These are phyloP conservation scores for Scutellaria baicalensis DNA, from an alignment of 257 asterid genomes.

Conservation along the genomic window DNA sequence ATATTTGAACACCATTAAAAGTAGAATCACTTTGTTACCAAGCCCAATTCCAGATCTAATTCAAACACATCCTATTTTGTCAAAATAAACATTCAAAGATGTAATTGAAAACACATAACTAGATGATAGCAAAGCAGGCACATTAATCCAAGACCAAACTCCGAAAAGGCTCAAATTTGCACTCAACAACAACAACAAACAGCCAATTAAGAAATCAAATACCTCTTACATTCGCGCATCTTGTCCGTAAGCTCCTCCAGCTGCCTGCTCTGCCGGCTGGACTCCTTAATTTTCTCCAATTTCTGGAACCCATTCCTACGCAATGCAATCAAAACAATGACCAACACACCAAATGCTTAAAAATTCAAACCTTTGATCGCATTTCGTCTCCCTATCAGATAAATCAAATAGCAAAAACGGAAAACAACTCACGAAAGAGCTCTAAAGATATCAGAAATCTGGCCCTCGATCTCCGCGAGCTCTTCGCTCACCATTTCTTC, in stretches of 20 bases:
- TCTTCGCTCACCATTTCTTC: slow-evolving; percentile 71
- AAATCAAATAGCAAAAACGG: background rate
- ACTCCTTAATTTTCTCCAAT: slow-evolving; percentile 88
- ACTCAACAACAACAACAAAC: slow-evolving; percentile 7
- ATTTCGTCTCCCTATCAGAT: background rate
- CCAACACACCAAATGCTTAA: slow-evolving; percentile 6
- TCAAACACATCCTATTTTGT: slow-evolving; percentile 2
- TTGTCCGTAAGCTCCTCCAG: slow-evolving; percentile 94
- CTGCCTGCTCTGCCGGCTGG: slow-evolving; percentile 87
- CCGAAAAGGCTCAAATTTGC: slow-evolving; percentile 4
- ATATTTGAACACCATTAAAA: background rate
- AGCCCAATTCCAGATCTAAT: slow-evolving; percentile 4
- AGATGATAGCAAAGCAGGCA: background rate
- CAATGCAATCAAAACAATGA: slow-evolving; percentile 10
- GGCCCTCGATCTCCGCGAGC: slow-evolving; percentile 94
- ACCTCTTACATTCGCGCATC: slow-evolving; percentile 99
- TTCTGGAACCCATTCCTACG: slow-evolving; percentile 97
- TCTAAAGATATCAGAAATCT: slow-evolving; percentile 76
- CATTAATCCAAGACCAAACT: background rate
- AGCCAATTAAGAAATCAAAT: slow-evolving; percentile 13
- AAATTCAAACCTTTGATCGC: background rate
- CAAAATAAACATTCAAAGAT: background rate
- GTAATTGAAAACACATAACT: background rate
- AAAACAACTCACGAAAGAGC: slow-evolving; percentile 71
- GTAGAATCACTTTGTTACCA: background rate